Evolutionary conservation across 176 grass and related monocot species (phyloP).

Genomic region (Tuctoria greenei): DNA sequence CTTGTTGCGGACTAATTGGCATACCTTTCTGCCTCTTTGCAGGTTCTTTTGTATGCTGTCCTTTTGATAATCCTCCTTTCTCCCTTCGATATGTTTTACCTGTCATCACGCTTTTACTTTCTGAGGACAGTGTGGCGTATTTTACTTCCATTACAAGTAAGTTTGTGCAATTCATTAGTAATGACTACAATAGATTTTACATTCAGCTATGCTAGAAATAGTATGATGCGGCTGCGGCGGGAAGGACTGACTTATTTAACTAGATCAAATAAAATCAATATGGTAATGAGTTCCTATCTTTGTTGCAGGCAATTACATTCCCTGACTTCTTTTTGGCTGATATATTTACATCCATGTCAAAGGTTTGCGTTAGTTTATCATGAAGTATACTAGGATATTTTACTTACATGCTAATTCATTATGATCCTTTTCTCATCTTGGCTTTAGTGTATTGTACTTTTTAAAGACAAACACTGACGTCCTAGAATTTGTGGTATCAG

Average conservation of each 20-base stretch:
- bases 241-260: constrained; percentile 19
- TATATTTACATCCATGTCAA: constrained; percentile 99
- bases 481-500: background rate
- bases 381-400: background rate
- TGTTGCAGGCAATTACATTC: constrained; percentile 82
- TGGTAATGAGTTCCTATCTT: constrained; percentile 22
- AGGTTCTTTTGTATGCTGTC: constrained; percentile 81
- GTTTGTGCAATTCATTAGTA: constrained; percentile 30
- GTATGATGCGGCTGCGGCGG: background rate
- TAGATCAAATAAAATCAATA: background rate
- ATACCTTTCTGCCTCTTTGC: constrained; percentile 34
- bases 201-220: constrained; percentile 23
- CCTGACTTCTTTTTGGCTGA: constrained; percentile 98
- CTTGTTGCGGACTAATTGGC: background rate
- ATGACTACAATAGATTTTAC: background rate
- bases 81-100: constrained; percentile 96
- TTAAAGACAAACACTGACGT: background rate
- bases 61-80: constrained; percentile 83
- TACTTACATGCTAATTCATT: background rate
- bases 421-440: constrained; percentile 11
- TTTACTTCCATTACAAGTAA: constrained; percentile 88
- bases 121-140: constrained; percentile 85
- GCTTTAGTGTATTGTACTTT: background rate
- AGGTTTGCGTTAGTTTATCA: constrained; percentile 51
- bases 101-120: constrained; percentile 88